These are phyloP conservation scores for Hypoxylon rubiginosum DNA, from an alignment of 2,329 filamentous ascomycete genomes.

Conservation along the genomic window DNA sequence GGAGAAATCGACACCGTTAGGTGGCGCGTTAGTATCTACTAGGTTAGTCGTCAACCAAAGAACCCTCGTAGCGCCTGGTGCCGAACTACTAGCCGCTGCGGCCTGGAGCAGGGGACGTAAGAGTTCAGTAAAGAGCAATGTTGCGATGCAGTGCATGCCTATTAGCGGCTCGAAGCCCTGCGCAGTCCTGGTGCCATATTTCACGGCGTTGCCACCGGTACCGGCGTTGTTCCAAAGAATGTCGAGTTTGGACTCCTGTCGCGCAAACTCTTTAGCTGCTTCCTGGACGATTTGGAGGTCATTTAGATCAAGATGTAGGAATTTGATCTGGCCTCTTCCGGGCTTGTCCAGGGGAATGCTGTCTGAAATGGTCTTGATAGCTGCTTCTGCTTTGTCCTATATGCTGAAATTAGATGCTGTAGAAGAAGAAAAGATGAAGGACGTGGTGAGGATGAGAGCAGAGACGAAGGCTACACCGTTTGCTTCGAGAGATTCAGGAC, in stretches of 20 bases:
- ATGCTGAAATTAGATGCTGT: neutral
- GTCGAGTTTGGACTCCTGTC: slow-evolving; percentile 39
- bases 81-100: slow-evolving; percentile 35
- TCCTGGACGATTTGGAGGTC: slow-evolving; percentile 24
- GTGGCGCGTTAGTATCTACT: slow-evolving; percentile 45
- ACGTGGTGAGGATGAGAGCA: neutral
- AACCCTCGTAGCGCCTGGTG: slow-evolving; percentile 21
- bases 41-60: slow-evolving; percentile 48
- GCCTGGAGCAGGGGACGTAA: slow-evolving; percentile 52
- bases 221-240: slow-evolving; percentile 47
- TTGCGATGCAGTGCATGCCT: slow-evolving; percentile 54
- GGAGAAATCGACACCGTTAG: slow-evolving; percentile 49
- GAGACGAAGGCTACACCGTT: neutral
- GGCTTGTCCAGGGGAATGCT: neutral
- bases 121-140: slow-evolving; percentile 53
- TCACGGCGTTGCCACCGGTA: slow-evolving; percentile 38
- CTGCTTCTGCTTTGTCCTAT: slow-evolving; percentile 3
- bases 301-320: slow-evolving; percentile 25
- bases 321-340: slow-evolving; percentile 13
- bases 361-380: slow-evolving; percentile 15
- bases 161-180: slow-evolving; percentile 54
- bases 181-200: slow-evolving; percentile 40
- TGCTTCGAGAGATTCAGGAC: neutral
- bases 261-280: slow-evolving; percentile 37
- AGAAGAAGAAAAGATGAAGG: neutral